A percentile compares a stretch with the other conserved stretches of the same genome.
These are phyloP conservation scores for Flaveria robusta DNA, from an alignment of 129 eudicot species.

Conservation along the genomic window DNA sequence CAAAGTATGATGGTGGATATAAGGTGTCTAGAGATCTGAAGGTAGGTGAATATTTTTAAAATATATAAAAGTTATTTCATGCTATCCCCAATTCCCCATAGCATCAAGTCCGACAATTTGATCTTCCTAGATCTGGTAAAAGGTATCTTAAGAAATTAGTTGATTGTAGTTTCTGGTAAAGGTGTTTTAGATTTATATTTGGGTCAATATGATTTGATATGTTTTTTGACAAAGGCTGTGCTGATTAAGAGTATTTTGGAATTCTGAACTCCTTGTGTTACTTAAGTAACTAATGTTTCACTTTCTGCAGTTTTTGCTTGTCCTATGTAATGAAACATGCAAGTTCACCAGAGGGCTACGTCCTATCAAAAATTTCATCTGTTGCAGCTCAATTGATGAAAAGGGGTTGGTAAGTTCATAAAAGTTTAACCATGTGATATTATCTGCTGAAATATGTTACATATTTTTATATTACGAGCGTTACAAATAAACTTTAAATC, in stretches of 20 bases:
- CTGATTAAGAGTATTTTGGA: conserved; percentile 6
- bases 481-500: conserved; percentile 12
- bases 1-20: background rate
- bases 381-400: conserved; percentile 97
- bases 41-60: background rate
- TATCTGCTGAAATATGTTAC: conserved; percentile 9
- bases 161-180: conserved; percentile 11
- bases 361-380: conserved; percentile 81
- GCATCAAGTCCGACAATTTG: conserved; percentile 14
- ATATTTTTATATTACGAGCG: background rate
- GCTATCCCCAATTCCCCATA: background rate
- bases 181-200: conserved; percentile 2
- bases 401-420: conserved; percentile 87
- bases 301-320: conserved; percentile 73
- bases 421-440: background rate
- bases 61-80: background rate
- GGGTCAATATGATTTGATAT: conserved; percentile 15
- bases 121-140: conserved; percentile 15
- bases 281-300: conserved; percentile 18
- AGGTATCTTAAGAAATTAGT: background rate
- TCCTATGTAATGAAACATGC: conserved; percentile 85
- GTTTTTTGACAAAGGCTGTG: background rate
- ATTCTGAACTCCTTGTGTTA: conserved; percentile 27
- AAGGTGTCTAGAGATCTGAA: conserved; percentile 2
- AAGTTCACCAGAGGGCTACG: conserved; percentile 81